A percentile compares a stretch with the other conserved stretches of the same genome.
Evolutionary conservation across 331 rosid genomes (phyloP).

Genomic region (Cydonia oblonga): DNA sequence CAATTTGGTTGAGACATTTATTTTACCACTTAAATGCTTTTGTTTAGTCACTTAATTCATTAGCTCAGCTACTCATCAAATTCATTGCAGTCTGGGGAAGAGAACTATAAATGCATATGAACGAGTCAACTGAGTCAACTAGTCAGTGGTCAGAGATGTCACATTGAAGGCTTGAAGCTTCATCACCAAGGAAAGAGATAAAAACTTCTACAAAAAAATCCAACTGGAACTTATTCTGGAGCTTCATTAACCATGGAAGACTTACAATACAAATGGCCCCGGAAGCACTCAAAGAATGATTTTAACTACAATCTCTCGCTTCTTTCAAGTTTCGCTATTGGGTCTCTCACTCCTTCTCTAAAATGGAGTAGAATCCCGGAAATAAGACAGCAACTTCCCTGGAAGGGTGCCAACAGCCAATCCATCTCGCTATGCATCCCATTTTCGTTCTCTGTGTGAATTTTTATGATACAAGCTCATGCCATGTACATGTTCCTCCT

Average conservation of each 20-base stretch:
- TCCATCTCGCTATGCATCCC: too few relatives aligned
- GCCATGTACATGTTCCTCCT: constrained; percentile 14
- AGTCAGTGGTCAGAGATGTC: background rate
- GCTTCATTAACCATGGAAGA: constrained; percentile 15
- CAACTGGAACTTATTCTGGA: constrained; percentile 16
- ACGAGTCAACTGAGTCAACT: background rate
- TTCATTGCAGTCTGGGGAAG: background rate
- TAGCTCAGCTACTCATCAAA: background rate
- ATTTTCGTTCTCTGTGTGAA: background rate
- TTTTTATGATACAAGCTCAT: constrained; percentile 1
- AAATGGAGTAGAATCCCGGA: constrained; percentile 30
- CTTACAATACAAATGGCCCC: constrained; percentile 9
- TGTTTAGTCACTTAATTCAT: background rate
- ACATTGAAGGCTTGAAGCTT: constrained; percentile 7
- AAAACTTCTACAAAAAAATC: background rate
- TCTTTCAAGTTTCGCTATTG: constrained; percentile 8
- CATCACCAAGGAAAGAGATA: background rate
- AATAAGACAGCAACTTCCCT: background rate
- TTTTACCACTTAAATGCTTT: background rate
- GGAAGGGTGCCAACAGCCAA: too few relatives aligned
- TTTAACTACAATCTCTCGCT: background rate
- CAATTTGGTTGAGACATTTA: background rate
- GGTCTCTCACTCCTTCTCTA: constrained; percentile 24
- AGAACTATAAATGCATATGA: background rate
- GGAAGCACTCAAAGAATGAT: constrained; percentile 17